phyloP scores from a whole-genome alignment of 305 asterid genomes.

The Rubia tinctorum region DNA sequence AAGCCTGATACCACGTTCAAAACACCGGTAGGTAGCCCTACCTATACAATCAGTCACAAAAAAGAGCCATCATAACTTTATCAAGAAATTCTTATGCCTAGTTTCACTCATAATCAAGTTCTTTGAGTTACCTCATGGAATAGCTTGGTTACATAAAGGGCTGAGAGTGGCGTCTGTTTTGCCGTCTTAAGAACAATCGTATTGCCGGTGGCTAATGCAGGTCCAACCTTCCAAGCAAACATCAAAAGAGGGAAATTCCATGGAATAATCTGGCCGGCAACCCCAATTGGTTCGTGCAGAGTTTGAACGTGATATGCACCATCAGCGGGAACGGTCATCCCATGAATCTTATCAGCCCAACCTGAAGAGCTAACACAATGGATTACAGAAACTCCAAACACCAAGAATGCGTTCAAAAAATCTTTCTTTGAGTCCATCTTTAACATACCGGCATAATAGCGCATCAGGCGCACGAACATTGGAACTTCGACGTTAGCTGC shows the following conservation, averaged over 20 bases:
- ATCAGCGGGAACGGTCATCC: conserved; percentile 90
- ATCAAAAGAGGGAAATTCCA: conserved; percentile 96
- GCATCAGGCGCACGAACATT: conserved; percentile 71
- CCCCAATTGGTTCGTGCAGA: conserved; percentile 97
- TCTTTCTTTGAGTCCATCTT: not conserved
- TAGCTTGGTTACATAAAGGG: too few relatives aligned
- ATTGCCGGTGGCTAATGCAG: conserved; percentile 91
- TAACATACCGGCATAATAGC: conserved; percentile 88
- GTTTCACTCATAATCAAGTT: too few relatives aligned
- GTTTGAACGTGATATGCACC: conserved; percentile 93
- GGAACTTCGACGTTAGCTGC: conserved; percentile 81
- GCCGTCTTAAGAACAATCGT: conserved; percentile 86
- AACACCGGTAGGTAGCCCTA: too few relatives aligned
- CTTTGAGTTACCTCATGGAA: too few relatives aligned
- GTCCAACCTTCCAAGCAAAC: conserved; percentile 95
- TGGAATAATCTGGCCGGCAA: conserved; percentile 85
- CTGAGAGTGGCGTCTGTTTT: conserved; percentile 70
- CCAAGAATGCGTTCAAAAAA: not conserved
- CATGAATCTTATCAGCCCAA: conserved; percentile 97
- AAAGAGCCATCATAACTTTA: too few relatives aligned
- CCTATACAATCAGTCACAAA: too few relatives aligned
- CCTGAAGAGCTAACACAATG: conserved; percentile 39
- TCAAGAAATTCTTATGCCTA: too few relatives aligned
- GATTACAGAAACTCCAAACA: not conserved
- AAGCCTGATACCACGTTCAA: too few relatives aligned